These are phyloP conservation scores for Calonectria pauciramosa DNA, from an alignment of 2,329 filamentous ascomycete genomes.

Conservation along the genomic window DNA sequence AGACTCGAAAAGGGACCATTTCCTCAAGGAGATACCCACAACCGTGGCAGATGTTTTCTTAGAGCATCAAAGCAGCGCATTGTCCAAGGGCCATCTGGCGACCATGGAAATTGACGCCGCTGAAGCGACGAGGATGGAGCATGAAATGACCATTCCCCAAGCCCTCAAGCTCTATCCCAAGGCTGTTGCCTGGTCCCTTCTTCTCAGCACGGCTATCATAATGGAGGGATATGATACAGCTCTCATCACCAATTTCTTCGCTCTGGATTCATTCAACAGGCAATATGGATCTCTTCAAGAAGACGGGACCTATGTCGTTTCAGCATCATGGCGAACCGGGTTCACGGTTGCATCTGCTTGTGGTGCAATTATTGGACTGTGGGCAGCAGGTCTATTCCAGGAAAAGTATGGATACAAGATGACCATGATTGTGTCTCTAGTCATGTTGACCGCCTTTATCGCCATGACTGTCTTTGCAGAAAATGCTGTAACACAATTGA, in stretches of 20 bases:
- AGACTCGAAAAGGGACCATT: too few species aligned
- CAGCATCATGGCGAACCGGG: constrained; percentile 40
- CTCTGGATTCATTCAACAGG: constrained; percentile 39
- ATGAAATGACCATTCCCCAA: not conserved
- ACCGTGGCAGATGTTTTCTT: not conserved
- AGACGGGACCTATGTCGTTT: constrained; percentile 37
- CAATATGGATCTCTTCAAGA: constrained; percentile 36
- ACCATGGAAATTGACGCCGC: not conserved
- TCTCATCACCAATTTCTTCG: constrained; percentile 7
- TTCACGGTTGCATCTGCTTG: constrained; percentile 39
- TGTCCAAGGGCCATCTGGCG: not conserved
- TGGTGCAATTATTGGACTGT: constrained; percentile 40
- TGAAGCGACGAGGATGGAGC: not conserved
- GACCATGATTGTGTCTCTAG: constrained; percentile 40
- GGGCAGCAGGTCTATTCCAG: constrained; percentile 38
- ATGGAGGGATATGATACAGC: constrained; percentile 6
- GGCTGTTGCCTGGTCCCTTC: not conserved
- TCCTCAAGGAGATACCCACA: not conserved
- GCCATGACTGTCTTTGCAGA: constrained; percentile 35
- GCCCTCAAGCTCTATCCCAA: not conserved
- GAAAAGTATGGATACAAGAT: constrained; percentile 38
- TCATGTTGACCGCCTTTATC: constrained; percentile 36
- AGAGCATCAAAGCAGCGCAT: not conserved
- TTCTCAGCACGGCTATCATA: not conserved
- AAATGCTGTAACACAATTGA: constrained; percentile 40